phyloP scores from a whole-genome alignment of 305 asterid species.

The Lippia alba region DNA sequence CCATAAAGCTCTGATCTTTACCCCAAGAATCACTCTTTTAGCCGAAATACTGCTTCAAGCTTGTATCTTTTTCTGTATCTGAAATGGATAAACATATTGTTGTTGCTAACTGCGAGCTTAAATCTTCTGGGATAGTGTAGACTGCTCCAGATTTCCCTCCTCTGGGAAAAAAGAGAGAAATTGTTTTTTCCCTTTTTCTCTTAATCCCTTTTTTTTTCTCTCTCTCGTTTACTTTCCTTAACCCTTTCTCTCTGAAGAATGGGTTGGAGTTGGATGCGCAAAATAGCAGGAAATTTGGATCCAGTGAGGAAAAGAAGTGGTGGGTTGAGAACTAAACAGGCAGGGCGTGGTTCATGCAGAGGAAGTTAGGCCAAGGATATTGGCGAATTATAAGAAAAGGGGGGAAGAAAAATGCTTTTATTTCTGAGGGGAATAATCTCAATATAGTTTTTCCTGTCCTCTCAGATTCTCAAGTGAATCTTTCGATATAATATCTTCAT shows the following conservation, averaged over 20 bases:
- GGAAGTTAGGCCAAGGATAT: slow-evolving; percentile 77
- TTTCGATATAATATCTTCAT: slow-evolving; percentile 29
- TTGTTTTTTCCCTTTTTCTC: slow-evolving; percentile 7
- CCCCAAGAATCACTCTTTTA: neutral
- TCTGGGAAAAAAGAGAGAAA: slow-evolving; percentile 13
- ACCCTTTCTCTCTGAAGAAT: slow-evolving; percentile 50
- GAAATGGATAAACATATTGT: slow-evolving; percentile 65
- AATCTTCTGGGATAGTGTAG: slow-evolving; percentile 92
- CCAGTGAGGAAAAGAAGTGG: slow-evolving; percentile 92
- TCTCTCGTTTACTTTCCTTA: neutral
- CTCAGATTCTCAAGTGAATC: slow-evolving; percentile 29
- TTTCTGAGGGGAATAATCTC: slow-evolving; percentile 35
- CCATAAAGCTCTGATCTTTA: slow-evolving; percentile 48
- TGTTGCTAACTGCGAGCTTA: slow-evolving; percentile 71
- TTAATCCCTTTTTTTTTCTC: slow-evolving; percentile 28
- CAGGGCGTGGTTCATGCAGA: slow-evolving; percentile 98
- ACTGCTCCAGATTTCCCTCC: neutral
- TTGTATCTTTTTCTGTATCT: slow-evolving; percentile 26
- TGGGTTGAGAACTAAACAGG: slow-evolving; percentile 97
- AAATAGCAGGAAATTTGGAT: slow-evolving; percentile 72
- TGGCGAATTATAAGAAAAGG: slow-evolving; percentile 26
- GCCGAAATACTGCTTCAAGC: slow-evolving; percentile 2
- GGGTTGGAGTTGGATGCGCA: slow-evolving; percentile 61
- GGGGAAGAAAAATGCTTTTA: slow-evolving; percentile 24
- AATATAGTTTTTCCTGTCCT: slow-evolving; percentile 32